Base-by-base conservation (phyloP, 345 rosid genomes). In the Schrenkiella parvula region DNA sequence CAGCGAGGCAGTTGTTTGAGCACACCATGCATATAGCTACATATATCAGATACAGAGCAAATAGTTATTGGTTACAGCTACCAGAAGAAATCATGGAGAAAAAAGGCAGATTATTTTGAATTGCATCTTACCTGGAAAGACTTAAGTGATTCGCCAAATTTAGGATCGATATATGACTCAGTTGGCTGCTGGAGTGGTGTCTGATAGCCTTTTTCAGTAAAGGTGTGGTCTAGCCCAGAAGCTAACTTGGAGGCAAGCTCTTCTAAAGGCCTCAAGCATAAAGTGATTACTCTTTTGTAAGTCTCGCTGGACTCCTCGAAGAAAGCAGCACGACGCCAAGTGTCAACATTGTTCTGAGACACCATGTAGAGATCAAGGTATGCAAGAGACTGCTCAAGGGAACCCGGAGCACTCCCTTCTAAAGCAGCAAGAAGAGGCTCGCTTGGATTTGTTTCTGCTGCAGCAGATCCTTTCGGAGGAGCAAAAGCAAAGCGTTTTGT, bases 391-490 rank as follows among this genome's bases (percentile, higher is more conserved):
- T 84, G 95, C 73, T 80, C 80, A 59, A 91, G 92, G 31, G 93
- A 89, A 80, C 82, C 77, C 1, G 95, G 86, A 58, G 77, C 17
- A 43, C 86, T 91, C 64, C 82, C 90, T 80, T 95, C 98, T 73
- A 91, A 77, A 43, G 95, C 90, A 66, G 84, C 88, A 71, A 95
- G 91, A 61, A 95, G 93, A 65, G 92, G 97, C 71, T 88, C 93
- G 11, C 92, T 91, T 42, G 98, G 99, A 79, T 95, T 95, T 50
- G 92, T 87, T 85, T 95, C 97, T 57, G 98, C 97, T 53, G 99
- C 99, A 18, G 96, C 98, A 8, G 99, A 91, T 80, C 99, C 97
- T 85, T 88, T 91, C 50, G 93, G 95, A 31, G 92, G 97, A 46
- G 96, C 95, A 78, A 87, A 91, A 41, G 78, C 48, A 39, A 79